phyloP scores from a whole-genome alignment of 495 filamentous ascomycete species.

The Annulohypoxylon maeteangense region DNA sequence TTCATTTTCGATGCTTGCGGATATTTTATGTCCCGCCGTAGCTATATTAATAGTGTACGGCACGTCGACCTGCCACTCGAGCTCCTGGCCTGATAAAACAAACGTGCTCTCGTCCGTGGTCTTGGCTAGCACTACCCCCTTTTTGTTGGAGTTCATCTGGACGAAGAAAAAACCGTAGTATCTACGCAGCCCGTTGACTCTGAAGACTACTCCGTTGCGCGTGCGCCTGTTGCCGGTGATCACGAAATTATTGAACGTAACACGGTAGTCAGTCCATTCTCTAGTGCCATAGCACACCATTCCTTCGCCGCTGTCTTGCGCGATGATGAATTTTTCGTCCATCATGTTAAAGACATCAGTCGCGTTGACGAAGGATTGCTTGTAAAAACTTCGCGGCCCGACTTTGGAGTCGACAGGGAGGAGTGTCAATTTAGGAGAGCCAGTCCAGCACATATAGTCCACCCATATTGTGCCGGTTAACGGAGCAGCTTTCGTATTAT shows the following conservation, averaged over 20 bases:
- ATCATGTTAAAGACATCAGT: conserved; percentile 32
- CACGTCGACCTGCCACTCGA: conserved; percentile 41
- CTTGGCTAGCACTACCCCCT: conserved; percentile 33
- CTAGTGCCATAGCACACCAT: conserved; percentile 46
- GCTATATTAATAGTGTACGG: conserved; percentile 33
- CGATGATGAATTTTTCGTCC: conserved; percentile 26
- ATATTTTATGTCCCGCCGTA: conserved; percentile 8
- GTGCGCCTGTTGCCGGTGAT: conserved; percentile 29
- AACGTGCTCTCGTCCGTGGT: conserved; percentile 30
- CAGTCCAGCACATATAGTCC: conserved; percentile 37
- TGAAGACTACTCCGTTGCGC: conserved; percentile 36
- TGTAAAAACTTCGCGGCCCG: conserved; percentile 33
- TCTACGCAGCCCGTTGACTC: conserved; percentile 45
- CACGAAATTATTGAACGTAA: conserved; percentile 22
- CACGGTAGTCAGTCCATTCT: conserved; percentile 46
- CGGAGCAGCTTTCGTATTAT: not conserved
- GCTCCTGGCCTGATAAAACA: conserved; percentile 18
- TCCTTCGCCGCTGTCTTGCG: conserved; percentile 44
- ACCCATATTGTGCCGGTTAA: conserved; percentile 39
- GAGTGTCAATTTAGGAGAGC: conserved; percentile 38
- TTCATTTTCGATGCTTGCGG: conserved; percentile 21
- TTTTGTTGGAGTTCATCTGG: not conserved
- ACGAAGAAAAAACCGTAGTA: conserved; percentile 43
- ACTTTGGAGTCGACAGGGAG: not conserved
- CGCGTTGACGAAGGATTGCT: conserved; percentile 43